These are phyloP conservation scores for Bonnemaisonia californica DNA, from an alignment of 31 red algal genomes.

Conservation along the genomic window DNA sequence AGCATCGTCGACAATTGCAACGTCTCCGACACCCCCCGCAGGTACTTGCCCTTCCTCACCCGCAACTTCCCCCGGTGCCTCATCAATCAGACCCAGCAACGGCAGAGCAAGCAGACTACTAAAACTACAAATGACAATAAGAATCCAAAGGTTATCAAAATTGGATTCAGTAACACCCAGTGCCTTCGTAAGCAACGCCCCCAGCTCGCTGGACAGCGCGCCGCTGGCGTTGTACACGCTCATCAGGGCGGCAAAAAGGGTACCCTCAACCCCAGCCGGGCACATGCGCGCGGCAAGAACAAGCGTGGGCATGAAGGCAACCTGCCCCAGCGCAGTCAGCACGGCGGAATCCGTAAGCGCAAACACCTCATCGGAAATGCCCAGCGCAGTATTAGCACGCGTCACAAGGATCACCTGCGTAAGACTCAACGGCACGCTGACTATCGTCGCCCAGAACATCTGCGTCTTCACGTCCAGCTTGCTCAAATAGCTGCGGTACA, in stretches of 20 bases:
- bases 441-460: conserved; percentile 74
- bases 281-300: conserved; percentile 93
- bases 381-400: conserved; percentile 62
- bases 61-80: conserved; percentile 31
- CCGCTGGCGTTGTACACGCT: conserved; percentile 88
- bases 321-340: conserved; percentile 86
- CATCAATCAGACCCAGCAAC: conserved; percentile 58
- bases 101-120: conserved; percentile 51
- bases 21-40: too few relatives aligned
- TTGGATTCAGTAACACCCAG: conserved; percentile 86
- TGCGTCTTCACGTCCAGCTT: conserved; percentile 71
- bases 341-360: conserved; percentile 89
- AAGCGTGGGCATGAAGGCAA: conserved; percentile 96
- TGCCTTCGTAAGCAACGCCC: conserved; percentile 76
- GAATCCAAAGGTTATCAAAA: conserved; percentile 83
- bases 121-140: conserved; percentile 76
- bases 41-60: too few relatives aligned
- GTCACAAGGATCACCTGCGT: conserved; percentile 90
- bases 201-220: conserved; percentile 74
- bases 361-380: conserved; percentile 90
- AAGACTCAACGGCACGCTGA: conserved; percentile 83
- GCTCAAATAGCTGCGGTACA: conserved; percentile 76
- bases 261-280: conserved; percentile 92
- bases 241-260: conserved; percentile 95
- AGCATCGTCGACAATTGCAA: too few relatives aligned